Evolutionary conservation across 768 basidiomycete genomes (phyloP).

Genomic region (Phlegmacium glaucopus): DNA sequence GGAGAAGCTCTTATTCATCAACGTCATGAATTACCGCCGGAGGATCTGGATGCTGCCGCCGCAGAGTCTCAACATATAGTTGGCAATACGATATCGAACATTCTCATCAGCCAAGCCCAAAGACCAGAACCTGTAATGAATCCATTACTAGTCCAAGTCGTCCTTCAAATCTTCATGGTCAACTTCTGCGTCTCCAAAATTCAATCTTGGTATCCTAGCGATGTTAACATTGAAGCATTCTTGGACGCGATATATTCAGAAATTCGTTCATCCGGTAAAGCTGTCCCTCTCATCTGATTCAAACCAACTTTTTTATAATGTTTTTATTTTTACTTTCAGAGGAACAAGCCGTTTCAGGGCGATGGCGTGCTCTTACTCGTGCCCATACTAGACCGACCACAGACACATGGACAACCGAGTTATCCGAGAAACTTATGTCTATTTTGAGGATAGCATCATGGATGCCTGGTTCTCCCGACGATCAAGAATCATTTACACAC

Average conservation of each 20-base stretch:
- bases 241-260: slow-evolving; percentile 10
- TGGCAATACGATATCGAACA: slow-evolving; percentile 7
- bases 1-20: slow-evolving; percentile 34
- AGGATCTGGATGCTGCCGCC: slow-evolving; percentile 10
- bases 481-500: slow-evolving; percentile 16
- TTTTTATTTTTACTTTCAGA: slow-evolving; percentile 8
- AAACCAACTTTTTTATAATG: not conserved
- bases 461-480: slow-evolving; percentile 1
- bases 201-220: slow-evolving; percentile 12
- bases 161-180: slow-evolving; percentile 10
- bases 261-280: slow-evolving; percentile 16
- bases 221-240: not conserved
- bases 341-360: slow-evolving; percentile 20
- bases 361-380: slow-evolving; percentile 20
- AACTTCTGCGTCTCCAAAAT: slow-evolving; percentile 7
- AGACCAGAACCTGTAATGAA: slow-evolving; percentile 7
- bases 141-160: slow-evolving; percentile 15
- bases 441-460: slow-evolving; percentile 14
- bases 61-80: not conserved
- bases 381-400: slow-evolving; percentile 15
- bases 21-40: slow-evolving; percentile 38
- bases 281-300: no score
- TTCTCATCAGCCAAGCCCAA: slow-evolving; percentile 4
- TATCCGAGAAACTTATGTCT: slow-evolving; percentile 1
- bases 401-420: slow-evolving; percentile 13